A percentile compares a stretch with the other conserved stretches of the same genome.
Evolutionary conservation across 768 basidiomycete genomes (phyloP).

Genomic region (Tricholoma terreum): DNA sequence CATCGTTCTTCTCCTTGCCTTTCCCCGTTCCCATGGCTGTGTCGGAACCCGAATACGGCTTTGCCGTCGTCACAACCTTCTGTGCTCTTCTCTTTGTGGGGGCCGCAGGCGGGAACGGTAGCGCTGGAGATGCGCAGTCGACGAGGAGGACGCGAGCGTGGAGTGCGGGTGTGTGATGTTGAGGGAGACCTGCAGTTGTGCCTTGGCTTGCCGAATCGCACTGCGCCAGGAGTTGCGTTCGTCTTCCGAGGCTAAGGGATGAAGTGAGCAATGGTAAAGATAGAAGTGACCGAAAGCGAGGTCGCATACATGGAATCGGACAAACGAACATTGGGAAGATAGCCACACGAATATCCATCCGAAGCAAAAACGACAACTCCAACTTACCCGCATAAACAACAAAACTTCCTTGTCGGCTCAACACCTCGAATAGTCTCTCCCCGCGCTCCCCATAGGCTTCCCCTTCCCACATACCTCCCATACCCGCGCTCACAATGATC

Average conservation of each 20-base stretch:
- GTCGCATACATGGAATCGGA: too few species aligned
- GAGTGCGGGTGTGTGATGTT: slow-evolving; percentile 75
- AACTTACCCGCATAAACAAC: slow-evolving; percentile 64
- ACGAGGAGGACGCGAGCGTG: slow-evolving; percentile 74
- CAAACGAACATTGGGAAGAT: too few species aligned
- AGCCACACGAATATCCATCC: too few species aligned
- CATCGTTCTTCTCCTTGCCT: slow-evolving; percentile 13
- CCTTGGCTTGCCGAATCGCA: slow-evolving; percentile 68
- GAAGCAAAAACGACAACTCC: neutral
- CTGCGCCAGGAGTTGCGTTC: slow-evolving; percentile 66
- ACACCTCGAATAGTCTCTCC: slow-evolving; percentile 62
- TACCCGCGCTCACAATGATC: slow-evolving; percentile 53
- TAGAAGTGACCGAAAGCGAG: neutral
- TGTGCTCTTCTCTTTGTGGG: slow-evolving; percentile 10
- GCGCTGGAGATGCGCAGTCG: slow-evolving; percentile 72
- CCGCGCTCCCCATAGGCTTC: slow-evolving; percentile 39
- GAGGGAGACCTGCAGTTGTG: slow-evolving; percentile 63
- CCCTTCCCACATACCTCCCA: slow-evolving; percentile 3
- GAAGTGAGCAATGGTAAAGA: neutral
- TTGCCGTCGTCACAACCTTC: too few species aligned
- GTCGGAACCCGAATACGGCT: slow-evolving; percentile 16
- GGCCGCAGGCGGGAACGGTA: slow-evolving; percentile 56
- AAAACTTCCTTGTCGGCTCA: slow-evolving; percentile 78
- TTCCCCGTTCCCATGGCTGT: neutral
- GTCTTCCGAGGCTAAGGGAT: slow-evolving; percentile 42